A percentile compares a stretch with the other conserved stretches of the same genome.
These are phyloP conservation scores for Sphaceloma murrayae DNA, from an alignment of 2,329 filamentous ascomycete species.

Conservation along the genomic window DNA sequence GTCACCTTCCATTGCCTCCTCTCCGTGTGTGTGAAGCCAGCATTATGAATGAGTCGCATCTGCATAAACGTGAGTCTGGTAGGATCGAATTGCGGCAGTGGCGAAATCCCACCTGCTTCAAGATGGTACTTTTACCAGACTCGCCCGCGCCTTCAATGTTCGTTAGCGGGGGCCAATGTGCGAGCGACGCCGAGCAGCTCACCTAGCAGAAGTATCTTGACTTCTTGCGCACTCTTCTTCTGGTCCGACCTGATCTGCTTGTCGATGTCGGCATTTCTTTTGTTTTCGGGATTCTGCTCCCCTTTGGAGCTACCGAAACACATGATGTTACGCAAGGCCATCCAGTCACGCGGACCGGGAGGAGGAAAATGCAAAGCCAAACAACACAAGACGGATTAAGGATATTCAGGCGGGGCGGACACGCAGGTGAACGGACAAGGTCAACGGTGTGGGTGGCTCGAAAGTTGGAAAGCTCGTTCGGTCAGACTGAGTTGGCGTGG, in stretches of 20 bases:
- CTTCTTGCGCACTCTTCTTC: constrained; percentile 74
- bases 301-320: constrained; percentile 41
- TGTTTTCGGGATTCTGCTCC: constrained; percentile 38
- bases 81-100: too few relatives aligned
- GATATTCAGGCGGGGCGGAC: neutral
- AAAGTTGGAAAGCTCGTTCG: constrained; percentile 8
- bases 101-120: too few relatives aligned
- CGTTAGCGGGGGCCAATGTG: too few relatives aligned
- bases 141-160: constrained; percentile 70
- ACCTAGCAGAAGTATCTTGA: constrained; percentile 92
- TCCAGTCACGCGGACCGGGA: constrained; percentile 15
- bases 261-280: constrained; percentile 64
- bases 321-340: constrained; percentile 32
- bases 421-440: constrained; percentile 3
- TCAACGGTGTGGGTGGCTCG: too few relatives aligned
- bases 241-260: constrained; percentile 76
- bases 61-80: too few relatives aligned
- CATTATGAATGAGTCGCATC: constrained; percentile 95
- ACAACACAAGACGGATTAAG: neutral
- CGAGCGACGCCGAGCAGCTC: too few relatives aligned
- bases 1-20: constrained; percentile 90
- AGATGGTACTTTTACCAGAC: constrained; percentile 89
- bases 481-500: neutral
- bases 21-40: constrained; percentile 82
- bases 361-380: neutral